Percentiles rank a stretch among this genome's conserved stretches.
Evolutionary conservation across 495 filamentous ascomycete species (phyloP).

Genomic region (Aspergillus campestris): DNA sequence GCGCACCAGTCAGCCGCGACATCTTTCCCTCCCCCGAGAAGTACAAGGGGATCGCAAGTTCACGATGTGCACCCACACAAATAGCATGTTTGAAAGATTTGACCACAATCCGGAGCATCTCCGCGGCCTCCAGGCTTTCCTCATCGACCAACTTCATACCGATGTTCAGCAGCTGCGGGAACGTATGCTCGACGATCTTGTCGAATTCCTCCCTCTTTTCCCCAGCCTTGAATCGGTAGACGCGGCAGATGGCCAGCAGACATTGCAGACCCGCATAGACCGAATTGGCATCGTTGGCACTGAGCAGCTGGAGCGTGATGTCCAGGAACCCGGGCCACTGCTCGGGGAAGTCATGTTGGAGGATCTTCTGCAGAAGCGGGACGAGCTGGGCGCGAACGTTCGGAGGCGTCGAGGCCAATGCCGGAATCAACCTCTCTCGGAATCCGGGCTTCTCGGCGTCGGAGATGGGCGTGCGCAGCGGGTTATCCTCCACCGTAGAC

Average conservation of each 20-base stretch:
- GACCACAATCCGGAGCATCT: slow-evolving; percentile 90
- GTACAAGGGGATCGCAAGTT: neutral
- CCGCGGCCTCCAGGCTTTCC: slow-evolving; percentile 83
- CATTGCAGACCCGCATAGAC: slow-evolving; percentile 93
- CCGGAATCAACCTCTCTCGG: slow-evolving; percentile 76
- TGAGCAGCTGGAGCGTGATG: slow-evolving; percentile 78
- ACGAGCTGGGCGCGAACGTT: slow-evolving; percentile 85
- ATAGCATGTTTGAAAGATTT: slow-evolving; percentile 97
- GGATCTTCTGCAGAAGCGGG: slow-evolving; percentile 87
- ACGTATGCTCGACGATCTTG: slow-evolving; percentile 83
- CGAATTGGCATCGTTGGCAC: slow-evolving; percentile 70
- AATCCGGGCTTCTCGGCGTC: slow-evolving; percentile 87
- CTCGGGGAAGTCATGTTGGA: slow-evolving; percentile 90
- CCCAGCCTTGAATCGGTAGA: slow-evolving; percentile 85
- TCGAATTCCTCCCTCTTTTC: slow-evolving; percentile 82
- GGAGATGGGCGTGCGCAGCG: slow-evolving; percentile 58
- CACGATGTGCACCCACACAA: slow-evolving; percentile 56
- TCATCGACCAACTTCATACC: slow-evolving; percentile 83
- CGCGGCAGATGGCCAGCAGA: slow-evolving; percentile 82
- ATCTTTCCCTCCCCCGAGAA: neutral
- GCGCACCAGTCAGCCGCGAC: slow-evolving; percentile 11
- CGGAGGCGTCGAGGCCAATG: slow-evolving; percentile 69
- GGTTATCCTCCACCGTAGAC: slow-evolving; percentile 63
- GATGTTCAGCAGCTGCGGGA: slow-evolving; percentile 82
- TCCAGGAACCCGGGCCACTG: slow-evolving; percentile 91